Evolutionary conservation across 805 yeast genomes (phyloP).

Genomic region (Dipodascus albidus): DNA sequence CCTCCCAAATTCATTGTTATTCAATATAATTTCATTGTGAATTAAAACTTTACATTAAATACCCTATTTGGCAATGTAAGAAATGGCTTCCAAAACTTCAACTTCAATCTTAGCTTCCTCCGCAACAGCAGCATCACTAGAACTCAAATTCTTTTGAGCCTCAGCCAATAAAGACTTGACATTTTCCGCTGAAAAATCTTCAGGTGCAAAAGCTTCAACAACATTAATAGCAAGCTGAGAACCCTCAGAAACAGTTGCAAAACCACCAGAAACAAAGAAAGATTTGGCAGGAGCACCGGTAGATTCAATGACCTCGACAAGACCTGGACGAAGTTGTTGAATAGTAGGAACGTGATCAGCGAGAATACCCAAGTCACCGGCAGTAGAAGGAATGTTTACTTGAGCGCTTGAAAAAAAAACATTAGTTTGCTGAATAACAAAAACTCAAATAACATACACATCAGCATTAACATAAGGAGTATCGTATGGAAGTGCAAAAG

Average conservation of each 20-base stretch:
- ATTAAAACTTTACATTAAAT: slow-evolving; percentile 3
- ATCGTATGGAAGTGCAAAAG: slow-evolving; percentile 85
- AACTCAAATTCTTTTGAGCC: slow-evolving; percentile 82
- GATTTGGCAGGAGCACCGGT: slow-evolving; percentile 53
- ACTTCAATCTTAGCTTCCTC: slow-evolving; percentile 93
- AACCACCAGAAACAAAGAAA: slow-evolving; percentile 91
- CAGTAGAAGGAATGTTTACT: slow-evolving; percentile 90
- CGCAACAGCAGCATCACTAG: slow-evolving; percentile 74
- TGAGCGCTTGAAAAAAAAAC: slow-evolving; percentile 33
- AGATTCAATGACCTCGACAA: slow-evolving; percentile 80
- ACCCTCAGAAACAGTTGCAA: slow-evolving; percentile 92
- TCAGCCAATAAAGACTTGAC: slow-evolving; percentile 76
- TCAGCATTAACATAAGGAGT: slow-evolving; percentile 23
- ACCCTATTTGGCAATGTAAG: slow-evolving; percentile 60
- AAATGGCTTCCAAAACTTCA: slow-evolving; percentile 92
- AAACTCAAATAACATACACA: slow-evolving; percentile 19
- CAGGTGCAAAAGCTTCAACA: slow-evolving; percentile 89
- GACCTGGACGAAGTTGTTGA: slow-evolving; percentile 93
- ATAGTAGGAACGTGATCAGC: slow-evolving; percentile 97
- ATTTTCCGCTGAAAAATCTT: slow-evolving; percentile 69
- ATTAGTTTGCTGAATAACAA: neutral
- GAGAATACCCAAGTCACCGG: slow-evolving; percentile 93
- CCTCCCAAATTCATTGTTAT: no score
- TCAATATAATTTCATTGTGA: no score
- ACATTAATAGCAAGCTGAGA: slow-evolving; percentile 84